Base-by-base conservation (phyloP, 495 filamentous ascomycete species). In the Penicillium coprophilum region DNA sequence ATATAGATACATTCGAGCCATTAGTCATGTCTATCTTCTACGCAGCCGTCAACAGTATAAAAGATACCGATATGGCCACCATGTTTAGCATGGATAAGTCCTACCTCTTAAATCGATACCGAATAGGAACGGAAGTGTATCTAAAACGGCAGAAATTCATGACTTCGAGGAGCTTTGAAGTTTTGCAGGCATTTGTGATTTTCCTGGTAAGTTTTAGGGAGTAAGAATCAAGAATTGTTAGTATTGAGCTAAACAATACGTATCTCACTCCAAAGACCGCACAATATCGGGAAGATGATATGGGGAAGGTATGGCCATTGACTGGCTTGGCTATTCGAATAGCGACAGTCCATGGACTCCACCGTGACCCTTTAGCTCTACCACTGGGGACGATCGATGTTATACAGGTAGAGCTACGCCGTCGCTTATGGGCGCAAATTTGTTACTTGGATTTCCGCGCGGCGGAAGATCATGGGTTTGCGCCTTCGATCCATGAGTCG, bases 191-290 rank as follows among this genome's bases (percentile, higher is more conserved):
- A 34, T 34, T 34, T 15, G 32, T 34, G 32, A 5, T 34, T 34
- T 34, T 34, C 6, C 32, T 34, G 32, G 32, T 34, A 34, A 6
- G 32, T 34, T 2, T 34, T 12, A n/a, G 4, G 4, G 32, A 34
- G 5, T 6, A 1, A 15, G 32, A 0, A 34, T 15, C 0, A 6
- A 34, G 4, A 34, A 0, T 34, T 12, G 0, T 1, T 0, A 24
- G 12, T 34, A 34, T 15, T n/a, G 32, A 7, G 32, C 32, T 34
- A 34, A 15, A 5, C 13, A 34, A 34, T 34, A 12, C 10, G 10
- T 0, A 34, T 34, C 5, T 24, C 24, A 15, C 32, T 0, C 32
- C 5, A 34, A 34, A 34, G 32, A 34, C 32, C 32, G 32, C 32
- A 12, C 32, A 15, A 34, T 34, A 34, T 15, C 32, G 32, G 32